phyloP scores from a whole-genome alignment of 1,139 yeast species.

The Zhuliangozyma blackwelliae region DNA sequence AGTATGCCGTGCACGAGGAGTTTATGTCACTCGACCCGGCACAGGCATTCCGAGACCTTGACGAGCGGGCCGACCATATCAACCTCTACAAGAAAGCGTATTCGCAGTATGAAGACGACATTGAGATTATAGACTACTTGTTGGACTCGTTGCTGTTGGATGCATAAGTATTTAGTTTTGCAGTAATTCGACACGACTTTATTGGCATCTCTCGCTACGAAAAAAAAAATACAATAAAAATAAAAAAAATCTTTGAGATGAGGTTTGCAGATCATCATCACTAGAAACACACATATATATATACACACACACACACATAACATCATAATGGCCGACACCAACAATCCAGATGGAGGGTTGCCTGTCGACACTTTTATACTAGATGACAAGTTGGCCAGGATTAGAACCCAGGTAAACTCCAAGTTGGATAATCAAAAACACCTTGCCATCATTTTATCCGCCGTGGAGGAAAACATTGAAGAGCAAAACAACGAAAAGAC shows the following conservation, averaged over 20 bases:
- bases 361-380: constrained; percentile 43
- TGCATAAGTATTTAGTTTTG: constrained; percentile 22
- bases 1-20: constrained; percentile 35
- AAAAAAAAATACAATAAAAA: too few species aligned
- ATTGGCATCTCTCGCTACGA: not conserved
- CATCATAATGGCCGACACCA: constrained; percentile 7
- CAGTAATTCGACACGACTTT: too few species aligned
- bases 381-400: constrained; percentile 64
- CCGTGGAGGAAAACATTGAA: constrained; percentile 83
- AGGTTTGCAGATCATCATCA: too few species aligned
- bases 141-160: constrained; percentile 41
- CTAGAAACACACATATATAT: too few species aligned
- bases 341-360: constrained; percentile 44
- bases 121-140: constrained; percentile 41
- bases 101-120: constrained; percentile 25
- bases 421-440: constrained; percentile 83
- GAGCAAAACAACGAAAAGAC: constrained; percentile 62
- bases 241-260: not conserved
- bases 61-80: constrained; percentile 19
- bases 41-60: constrained; percentile 11
- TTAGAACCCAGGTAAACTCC: constrained; percentile 67
- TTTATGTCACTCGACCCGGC: constrained; percentile 27
- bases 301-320: too few species aligned
- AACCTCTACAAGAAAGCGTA: constrained; percentile 28
- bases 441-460: constrained; percentile 64